Evolutionary conservation across 106 monocot genomes (phyloP).

Genomic region (Dioscorea zingiberensis): DNA sequence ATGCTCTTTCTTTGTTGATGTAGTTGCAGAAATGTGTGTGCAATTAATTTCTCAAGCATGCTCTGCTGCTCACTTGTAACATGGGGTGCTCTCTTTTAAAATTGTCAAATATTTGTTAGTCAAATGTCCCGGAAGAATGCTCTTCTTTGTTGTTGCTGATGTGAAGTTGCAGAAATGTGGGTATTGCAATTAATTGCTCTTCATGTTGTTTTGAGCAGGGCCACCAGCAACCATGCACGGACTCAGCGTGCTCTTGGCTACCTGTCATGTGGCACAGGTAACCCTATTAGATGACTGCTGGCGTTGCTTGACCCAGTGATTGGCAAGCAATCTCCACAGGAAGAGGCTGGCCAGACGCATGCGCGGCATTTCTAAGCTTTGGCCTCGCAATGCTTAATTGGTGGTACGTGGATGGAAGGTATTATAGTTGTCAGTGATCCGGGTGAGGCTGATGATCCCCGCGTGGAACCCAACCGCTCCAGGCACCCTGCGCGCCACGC

Average conservation of each 20-base stretch:
- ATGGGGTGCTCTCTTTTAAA: no score
- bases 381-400: conserved; percentile 61
- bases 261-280: conserved; percentile 51
- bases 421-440: conserved; percentile 50
- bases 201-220: conserved; percentile 16
- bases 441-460: conserved; percentile 37
- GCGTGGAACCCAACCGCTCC: conserved; percentile 47
- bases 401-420: conserved; percentile 45
- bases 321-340: conserved; percentile 44
- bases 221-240: conserved; percentile 30
- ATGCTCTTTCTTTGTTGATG: no score
- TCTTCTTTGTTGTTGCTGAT: no score
- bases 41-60: no score
- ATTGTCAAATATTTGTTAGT: no score
- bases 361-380: conserved; percentile 57
- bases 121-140: no score
- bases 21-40: no score
- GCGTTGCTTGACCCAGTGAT: conserved; percentile 53
- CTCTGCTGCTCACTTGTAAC: no score
- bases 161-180: no score
- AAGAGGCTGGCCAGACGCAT: conserved; percentile 57
- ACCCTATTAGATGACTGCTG: conserved; percentile 68
- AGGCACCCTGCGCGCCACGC: conserved; percentile 58
- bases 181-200: no score
- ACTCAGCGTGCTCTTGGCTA: conserved; percentile 26